phyloP scores from a whole-genome alignment of 257 asterid genomes.

The Solanum etuberosum region DNA sequence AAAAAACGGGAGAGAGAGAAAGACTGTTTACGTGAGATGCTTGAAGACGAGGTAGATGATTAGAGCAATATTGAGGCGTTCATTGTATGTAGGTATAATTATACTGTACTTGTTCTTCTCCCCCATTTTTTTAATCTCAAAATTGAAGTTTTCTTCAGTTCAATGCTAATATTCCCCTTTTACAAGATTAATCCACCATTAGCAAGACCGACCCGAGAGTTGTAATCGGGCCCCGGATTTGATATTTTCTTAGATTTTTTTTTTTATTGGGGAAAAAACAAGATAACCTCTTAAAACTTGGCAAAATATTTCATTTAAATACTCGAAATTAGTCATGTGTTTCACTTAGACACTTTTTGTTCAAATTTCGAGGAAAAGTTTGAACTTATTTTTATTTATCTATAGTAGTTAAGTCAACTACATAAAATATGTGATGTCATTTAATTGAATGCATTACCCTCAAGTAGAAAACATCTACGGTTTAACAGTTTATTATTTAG shows the following conservation, averaged over 20 bases:
- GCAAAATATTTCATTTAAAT: no score
- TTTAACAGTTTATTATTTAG: no score
- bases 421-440: neutral
- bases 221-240: neutral
- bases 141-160: neutral
- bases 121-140: slow-evolving; percentile 24
- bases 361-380: neutral
- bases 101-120: slow-evolving; percentile 72
- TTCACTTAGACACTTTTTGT: neutral
- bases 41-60: slow-evolving; percentile 78
- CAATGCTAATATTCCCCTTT: neutral
- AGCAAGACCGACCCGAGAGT: neutral
- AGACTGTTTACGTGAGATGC: slow-evolving; percentile 49
- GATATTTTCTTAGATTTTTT: neutral
- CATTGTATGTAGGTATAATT: slow-evolving; percentile 91
- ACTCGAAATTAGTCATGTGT: neutral
- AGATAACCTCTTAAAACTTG: neutral
- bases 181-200: neutral
- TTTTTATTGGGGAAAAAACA: no score
- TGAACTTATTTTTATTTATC: neutral
- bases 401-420: no score
- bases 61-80: slow-evolving; percentile 94
- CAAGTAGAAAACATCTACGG: neutral
- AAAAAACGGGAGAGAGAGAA: neutral
- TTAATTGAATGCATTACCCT: neutral